These are phyloP conservation scores for Venturiaceae sp. DNA, from an alignment of 2,329 filamentous ascomycete species.

Conservation along the genomic window DNA sequence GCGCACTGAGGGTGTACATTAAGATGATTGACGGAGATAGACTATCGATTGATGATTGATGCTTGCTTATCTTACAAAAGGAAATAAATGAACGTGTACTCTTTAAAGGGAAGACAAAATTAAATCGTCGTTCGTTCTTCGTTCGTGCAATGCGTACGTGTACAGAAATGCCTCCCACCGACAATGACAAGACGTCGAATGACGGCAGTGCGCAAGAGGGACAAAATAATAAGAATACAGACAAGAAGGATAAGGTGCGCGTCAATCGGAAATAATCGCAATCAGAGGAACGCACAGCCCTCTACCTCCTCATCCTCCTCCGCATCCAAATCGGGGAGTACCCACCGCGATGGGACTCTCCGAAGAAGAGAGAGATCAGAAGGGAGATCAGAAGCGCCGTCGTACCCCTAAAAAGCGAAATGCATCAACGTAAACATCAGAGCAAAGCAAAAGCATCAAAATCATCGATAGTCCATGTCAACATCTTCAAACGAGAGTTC, in stretches of 20 bases:
- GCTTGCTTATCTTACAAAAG: background rate
- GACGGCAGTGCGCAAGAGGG: no score
- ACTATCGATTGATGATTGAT: background rate
- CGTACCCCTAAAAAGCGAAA: background rate
- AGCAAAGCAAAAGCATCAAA: background rate
- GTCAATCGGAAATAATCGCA: background rate
- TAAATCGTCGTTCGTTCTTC: background rate
- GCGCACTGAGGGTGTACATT: background rate
- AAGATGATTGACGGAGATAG: background rate
- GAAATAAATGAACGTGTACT: background rate
- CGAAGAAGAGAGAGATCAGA: background rate
- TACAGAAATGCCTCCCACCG: background rate
- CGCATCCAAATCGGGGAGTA: no score
- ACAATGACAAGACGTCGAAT: no score
- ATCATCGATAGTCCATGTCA: slow-evolving; percentile 50
- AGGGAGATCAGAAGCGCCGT: background rate
- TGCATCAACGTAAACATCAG: background rate
- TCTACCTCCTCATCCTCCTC: no score
- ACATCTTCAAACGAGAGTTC: slow-evolving; percentile 52
- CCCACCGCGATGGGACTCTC: background rate
- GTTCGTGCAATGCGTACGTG: background rate
- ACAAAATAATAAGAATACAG: slow-evolving; percentile 3
- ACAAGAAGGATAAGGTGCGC: background rate
- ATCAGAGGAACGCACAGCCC: no score
- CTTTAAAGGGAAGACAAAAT: no score